These are phyloP conservation scores for Asterophora lycoperdoides DNA, from an alignment of 768 basidiomycete species.

Conservation along the genomic window DNA sequence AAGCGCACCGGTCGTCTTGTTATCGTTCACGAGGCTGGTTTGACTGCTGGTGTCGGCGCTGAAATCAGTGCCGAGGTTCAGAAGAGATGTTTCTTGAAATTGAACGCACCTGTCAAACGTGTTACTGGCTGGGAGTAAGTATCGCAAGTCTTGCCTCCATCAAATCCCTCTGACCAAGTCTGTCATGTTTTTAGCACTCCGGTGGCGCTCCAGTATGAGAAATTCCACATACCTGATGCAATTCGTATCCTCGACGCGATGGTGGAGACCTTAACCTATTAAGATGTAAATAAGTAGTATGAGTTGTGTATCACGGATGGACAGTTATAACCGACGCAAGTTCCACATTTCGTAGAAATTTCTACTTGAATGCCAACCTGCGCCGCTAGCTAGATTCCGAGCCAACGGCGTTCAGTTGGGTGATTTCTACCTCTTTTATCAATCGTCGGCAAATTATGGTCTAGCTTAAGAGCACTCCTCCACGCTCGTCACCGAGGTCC, in stretches of 20 bases:
- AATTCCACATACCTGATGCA: constrained; percentile 87
- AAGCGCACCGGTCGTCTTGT: constrained; percentile 80
- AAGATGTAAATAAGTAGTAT: not conserved
- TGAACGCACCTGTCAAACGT: constrained; percentile 83
- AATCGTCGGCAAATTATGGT: too few relatives aligned
- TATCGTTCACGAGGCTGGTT: constrained; percentile 89
- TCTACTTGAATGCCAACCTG: too few relatives aligned
- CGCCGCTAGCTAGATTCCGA: too few relatives aligned
- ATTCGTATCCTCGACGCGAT: constrained; percentile 80
- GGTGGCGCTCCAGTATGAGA: constrained; percentile 81
- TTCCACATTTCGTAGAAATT: too few relatives aligned
- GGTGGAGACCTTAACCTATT: constrained; percentile 78
- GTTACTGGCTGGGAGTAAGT: constrained; percentile 95
- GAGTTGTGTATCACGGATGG: not conserved
- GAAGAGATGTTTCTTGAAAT: constrained; percentile 80
- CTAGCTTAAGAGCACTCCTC: too few relatives aligned
- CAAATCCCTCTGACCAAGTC: not conserved
- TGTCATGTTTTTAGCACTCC: constrained; percentile 57
- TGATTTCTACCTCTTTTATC: too few relatives aligned
- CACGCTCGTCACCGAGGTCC: too few relatives aligned
- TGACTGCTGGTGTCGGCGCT: constrained; percentile 82
- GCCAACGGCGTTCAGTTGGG: too few relatives aligned
- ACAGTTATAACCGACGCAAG: constrained; percentile 32
- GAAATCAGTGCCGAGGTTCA: constrained; percentile 92
- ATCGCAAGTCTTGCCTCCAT: constrained; percentile 2